phyloP scores from a whole-genome alignment of 2,329 filamentous ascomycete genomes.

The Pseudocercospora vitis region DNA sequence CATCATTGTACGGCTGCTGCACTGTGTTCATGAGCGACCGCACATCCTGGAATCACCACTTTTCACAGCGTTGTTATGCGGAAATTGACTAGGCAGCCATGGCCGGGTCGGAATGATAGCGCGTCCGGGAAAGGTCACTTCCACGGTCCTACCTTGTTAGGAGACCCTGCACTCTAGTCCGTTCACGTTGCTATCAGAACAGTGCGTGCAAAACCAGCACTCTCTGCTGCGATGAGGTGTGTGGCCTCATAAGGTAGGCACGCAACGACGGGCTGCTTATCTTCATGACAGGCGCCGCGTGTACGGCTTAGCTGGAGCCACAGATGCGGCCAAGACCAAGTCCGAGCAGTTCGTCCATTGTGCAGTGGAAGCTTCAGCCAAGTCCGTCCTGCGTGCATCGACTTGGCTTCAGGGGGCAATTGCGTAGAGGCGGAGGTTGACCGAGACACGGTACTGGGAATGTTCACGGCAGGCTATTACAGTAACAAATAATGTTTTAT shows the following conservation, averaged over 20 bases:
- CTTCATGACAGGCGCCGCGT: neutral
- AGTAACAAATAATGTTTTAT: neutral
- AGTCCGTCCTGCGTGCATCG: neutral
- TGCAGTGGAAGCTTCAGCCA: neutral
- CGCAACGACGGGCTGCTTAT: neutral
- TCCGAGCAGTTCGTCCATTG: neutral
- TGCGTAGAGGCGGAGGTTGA: neutral
- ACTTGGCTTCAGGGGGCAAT: neutral
- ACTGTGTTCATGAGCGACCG: too few species aligned
- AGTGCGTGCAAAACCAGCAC: neutral
- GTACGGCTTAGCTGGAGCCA: neutral
- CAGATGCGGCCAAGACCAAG: neutral
- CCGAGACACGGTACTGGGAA: neutral
- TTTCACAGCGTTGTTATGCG: too few species aligned
- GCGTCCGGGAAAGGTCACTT: neutral
- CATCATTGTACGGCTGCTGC: neutral
- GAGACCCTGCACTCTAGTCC: neutral
- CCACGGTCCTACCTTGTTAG: neutral
- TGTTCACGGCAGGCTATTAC: neutral
- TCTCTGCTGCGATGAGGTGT: too few species aligned
- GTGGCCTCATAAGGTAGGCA: neutral
- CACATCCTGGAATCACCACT: too few species aligned
- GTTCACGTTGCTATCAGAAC: too few species aligned
- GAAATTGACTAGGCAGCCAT: neutral
- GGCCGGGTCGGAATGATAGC: neutral